Base-by-base conservation (phyloP, 2,329 filamentous ascomycete genomes). In the Fusarium setosum region DNA sequence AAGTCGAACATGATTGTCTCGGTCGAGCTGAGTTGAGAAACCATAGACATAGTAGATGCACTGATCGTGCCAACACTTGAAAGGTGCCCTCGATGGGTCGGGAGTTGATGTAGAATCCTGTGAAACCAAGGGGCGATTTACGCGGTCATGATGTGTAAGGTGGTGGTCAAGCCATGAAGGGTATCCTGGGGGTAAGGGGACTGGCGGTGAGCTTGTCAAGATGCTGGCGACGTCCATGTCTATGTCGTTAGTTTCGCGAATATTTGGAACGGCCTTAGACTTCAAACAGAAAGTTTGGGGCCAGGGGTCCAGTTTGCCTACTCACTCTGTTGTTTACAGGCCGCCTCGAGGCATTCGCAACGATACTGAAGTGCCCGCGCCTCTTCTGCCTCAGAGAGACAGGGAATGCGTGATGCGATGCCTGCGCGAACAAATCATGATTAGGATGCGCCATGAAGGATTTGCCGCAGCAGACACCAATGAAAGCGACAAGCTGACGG, bases 41-140 rank as follows among this genome's bases (percentile, higher is more conserved):
- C 86, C 86, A 65, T 88, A 88, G 34, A 88, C 82, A 73, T 87
- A 88, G 72, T 86, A 82, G 59, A 85, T 75, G 68, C 86, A 88
- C 56, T 78, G 78, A 51, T 87, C 82, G 62, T 87, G 78, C 74
- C 79, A 82, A 73, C 86, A 88, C 72, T 86, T 88, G 73, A 83
- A 83, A 11, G 83, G 69, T 26, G 59, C 59, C 55, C 45, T 63
- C 17, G 50, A 24, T n/a, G 51, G 18, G 40, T 53, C 38, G 23
- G 29, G 40, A 35, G 52, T 32, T 26, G 60, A 34, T 32, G 50
- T 48, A 37, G 60, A 48, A 34, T 72, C 68, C 56, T 63, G 62
- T 31, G 56, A 52, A 49, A 51, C 50, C 48, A 77, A 75, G 42
- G 75, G 75, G 21, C 79, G 80, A 63, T 81, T 76, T 45, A 83